These are phyloP conservation scores for Antarctomyces pellizariae DNA, from an alignment of 495 filamentous ascomycete genomes.

Conservation along the genomic window DNA sequence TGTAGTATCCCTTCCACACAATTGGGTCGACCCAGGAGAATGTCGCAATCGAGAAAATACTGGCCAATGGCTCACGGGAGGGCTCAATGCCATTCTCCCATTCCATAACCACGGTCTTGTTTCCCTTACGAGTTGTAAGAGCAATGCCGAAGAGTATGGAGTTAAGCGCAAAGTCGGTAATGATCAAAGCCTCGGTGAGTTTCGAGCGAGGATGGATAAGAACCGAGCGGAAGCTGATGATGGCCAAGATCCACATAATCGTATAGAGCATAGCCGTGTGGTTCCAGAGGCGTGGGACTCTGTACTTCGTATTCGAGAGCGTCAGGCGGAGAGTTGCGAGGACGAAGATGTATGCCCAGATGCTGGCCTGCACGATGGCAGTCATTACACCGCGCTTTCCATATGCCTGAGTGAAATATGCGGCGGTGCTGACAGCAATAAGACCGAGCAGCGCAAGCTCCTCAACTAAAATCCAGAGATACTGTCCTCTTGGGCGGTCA, in stretches of 20 bases:
- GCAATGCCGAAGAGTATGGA: constrained; percentile 51
- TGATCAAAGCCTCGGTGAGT: constrained; percentile 32
- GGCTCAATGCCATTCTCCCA: constrained; percentile 74
- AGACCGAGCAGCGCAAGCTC: constrained; percentile 46
- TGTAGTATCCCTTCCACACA: constrained; percentile 74
- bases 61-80: constrained; percentile 63
- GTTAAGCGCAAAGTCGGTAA: constrained; percentile 48
- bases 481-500: constrained; percentile 52
- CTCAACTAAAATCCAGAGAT: constrained; percentile 45
- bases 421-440: constrained; percentile 38
- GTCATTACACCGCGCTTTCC: constrained; percentile 32
- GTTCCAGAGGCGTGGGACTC: constrained; percentile 63
- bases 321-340: constrained; percentile 51
- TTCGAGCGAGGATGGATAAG: constrained; percentile 55
- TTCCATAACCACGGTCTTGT: constrained; percentile 68
- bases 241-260: constrained; percentile 53
- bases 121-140: constrained; percentile 68
- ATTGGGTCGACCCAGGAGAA: constrained; percentile 84
- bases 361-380: constrained; percentile 36
- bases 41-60: constrained; percentile 64
- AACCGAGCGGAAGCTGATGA: constrained; percentile 61
- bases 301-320: constrained; percentile 39
- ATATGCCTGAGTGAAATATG: constrained; percentile 29
- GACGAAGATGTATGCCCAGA: constrained; percentile 64
- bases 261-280: constrained; percentile 79